Conservation (phyloP, 1,284 basidiomycete species). For the Ustilago tritici region DNA sequence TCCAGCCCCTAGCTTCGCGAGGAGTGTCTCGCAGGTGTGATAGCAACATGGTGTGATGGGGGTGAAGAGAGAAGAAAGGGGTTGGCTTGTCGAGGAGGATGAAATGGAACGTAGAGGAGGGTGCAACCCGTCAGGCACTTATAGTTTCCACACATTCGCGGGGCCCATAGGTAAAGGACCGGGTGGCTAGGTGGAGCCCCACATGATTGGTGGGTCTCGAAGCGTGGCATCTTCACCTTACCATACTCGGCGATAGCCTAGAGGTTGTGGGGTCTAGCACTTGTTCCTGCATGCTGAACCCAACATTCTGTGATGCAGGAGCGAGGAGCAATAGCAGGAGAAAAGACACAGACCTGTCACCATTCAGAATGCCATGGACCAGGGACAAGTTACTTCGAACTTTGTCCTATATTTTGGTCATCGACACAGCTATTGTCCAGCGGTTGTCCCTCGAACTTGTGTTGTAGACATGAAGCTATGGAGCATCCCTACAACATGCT, state of each 20-base stretch:
- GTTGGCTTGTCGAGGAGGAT: background rate
- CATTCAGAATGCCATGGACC: too few relatives aligned
- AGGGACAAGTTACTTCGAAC: background rate
- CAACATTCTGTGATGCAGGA: background rate
- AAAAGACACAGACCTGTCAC: too few relatives aligned
- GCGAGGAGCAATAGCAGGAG: background rate
- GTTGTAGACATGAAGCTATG: background rate
- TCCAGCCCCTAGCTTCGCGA: conserved; percentile 45
- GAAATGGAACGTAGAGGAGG: background rate
- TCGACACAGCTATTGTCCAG: background rate
- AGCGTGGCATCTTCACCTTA: background rate
- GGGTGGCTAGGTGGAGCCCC: conserved; percentile 14
- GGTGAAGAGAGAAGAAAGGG: too few relatives aligned
- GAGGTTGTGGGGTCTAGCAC: background rate
- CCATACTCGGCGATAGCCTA: background rate
- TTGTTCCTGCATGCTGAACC: conserved; percentile 9
- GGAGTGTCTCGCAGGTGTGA: conserved; percentile 46
- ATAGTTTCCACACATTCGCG: conserved; percentile 2
- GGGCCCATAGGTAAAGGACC: background rate
- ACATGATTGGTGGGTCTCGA: background rate
- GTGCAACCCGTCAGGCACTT: background rate
- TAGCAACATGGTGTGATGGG: conserved; percentile 29
- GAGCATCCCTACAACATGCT: background rate
- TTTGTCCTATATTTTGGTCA: background rate
- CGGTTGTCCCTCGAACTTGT: background rate